Percentiles rank a stretch among this genome's conserved stretches.
Evolutionary conservation across 2,329 filamentous ascomycete species (phyloP).

Genomic region (Aspergillus oerlinghausenensis): DNA sequence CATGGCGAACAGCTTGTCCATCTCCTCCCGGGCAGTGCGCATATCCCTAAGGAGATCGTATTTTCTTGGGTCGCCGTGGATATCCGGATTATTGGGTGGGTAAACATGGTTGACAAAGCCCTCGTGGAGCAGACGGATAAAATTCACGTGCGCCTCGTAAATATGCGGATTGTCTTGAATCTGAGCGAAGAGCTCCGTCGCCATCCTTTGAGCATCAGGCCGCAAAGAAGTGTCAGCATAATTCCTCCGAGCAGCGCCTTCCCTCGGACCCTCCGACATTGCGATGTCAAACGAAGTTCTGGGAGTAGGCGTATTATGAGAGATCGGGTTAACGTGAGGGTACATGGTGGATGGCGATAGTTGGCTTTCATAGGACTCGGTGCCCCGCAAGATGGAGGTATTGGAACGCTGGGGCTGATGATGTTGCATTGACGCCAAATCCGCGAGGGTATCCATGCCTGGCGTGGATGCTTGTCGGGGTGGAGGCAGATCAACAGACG

Average conservation of each 20-base stretch:
- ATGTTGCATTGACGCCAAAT: slow-evolving; percentile 45
- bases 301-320: slow-evolving; percentile 36
- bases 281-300: slow-evolving; percentile 43
- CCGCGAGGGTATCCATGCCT: slow-evolving; percentile 47
- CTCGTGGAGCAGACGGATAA: slow-evolving; percentile 44
- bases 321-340: slow-evolving; percentile 34
- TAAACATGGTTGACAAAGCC: slow-evolving; percentile 46
- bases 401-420: slow-evolving; percentile 40
- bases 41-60: slow-evolving; percentile 47
- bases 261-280: slow-evolving; percentile 41
- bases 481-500: slow-evolving; percentile 29
- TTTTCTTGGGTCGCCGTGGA: slow-evolving; percentile 40
- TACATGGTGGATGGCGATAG: slow-evolving; percentile 40
- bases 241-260: slow-evolving; percentile 33
- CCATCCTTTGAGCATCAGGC: slow-evolving; percentile 36
- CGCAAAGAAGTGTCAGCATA: slow-evolving; percentile 40
- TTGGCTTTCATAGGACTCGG: slow-evolving; percentile 41
- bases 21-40: slow-evolving; percentile 49
- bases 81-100: slow-evolving; percentile 40
- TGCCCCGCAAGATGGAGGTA: slow-evolving; percentile 33
- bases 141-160: slow-evolving; percentile 44
- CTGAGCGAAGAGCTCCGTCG: slow-evolving; percentile 38
- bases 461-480: slow-evolving; percentile 41
- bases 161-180: slow-evolving; percentile 44
- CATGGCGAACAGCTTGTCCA: slow-evolving; percentile 59